Percentiles rank a stretch among this genome's conserved stretches.
These are phyloP conservation scores for Mimosa bimucronata DNA, from an alignment of 306 rosid genomes.

Conservation along the genomic window DNA sequence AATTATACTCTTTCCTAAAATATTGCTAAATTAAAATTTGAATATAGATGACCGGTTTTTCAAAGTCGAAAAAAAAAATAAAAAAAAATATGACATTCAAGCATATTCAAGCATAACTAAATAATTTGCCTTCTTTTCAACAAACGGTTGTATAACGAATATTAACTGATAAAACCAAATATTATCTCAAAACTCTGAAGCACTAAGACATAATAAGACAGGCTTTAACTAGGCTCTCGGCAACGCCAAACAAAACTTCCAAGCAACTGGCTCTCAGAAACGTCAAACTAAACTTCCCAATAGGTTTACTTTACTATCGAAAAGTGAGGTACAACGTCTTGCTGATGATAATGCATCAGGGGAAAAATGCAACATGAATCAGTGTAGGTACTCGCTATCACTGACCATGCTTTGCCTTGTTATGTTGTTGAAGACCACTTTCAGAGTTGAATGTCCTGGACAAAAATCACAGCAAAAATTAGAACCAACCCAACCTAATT, in stretches of 20 bases:
- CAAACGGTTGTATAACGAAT: too few relatives aligned
- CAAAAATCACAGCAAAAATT: neutral
- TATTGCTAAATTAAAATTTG: too few relatives aligned
- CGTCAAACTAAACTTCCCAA: conserved; percentile 34
- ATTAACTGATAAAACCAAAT: neutral
- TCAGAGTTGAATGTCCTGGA: conserved; percentile 65
- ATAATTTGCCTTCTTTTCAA: neutral
- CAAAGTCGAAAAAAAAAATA: too few relatives aligned
- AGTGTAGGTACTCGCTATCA: neutral
- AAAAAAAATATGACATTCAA: neutral
- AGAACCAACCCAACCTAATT: neutral
- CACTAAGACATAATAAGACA: neutral
- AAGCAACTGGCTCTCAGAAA: neutral
- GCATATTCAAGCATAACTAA: neutral
- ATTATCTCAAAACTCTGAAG: neutral
- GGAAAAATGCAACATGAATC: conserved; percentile 26
- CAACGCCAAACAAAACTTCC: conserved; percentile 10
- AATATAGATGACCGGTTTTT: too few relatives aligned
- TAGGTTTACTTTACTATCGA: conserved; percentile 18
- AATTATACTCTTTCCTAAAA: too few relatives aligned
- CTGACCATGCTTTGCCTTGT: conserved; percentile 72
- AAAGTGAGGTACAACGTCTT: conserved; percentile 35
- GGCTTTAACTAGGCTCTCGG: neutral
- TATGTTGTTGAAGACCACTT: conserved; percentile 70
- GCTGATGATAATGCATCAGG: conserved; percentile 2